phyloP scores from a whole-genome alignment of 1,139 yeast genomes.

The Torulaspora globosa region DNA sequence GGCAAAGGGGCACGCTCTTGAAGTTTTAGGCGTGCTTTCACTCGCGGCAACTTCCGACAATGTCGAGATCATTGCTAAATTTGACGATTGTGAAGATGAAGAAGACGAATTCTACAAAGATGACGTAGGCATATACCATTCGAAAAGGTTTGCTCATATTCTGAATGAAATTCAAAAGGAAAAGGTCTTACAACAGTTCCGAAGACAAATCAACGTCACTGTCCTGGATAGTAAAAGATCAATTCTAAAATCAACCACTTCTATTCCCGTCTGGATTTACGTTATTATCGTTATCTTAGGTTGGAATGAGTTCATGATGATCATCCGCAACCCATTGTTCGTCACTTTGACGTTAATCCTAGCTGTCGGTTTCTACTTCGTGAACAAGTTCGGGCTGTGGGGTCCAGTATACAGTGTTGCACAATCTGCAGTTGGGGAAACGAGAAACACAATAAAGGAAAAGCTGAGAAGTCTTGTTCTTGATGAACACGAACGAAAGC shows the following conservation, averaged over 20 bases:
- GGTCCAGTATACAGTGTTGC: conserved; percentile 67
- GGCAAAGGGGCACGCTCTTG: conserved; percentile 56
- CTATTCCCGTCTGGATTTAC: conserved; percentile 81
- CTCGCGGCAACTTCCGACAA: conserved; percentile 53
- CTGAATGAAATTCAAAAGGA: conserved; percentile 56
- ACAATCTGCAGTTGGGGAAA: conserved; percentile 55
- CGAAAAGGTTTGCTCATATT: conserved; percentile 51
- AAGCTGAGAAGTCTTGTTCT: conserved; percentile 43
- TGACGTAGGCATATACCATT: conserved; percentile 36
- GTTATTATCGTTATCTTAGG: conserved; percentile 71
- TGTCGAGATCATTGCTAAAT: conserved; percentile 54
- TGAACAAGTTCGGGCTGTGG: conserved; percentile 68
- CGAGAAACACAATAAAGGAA: conserved; percentile 52
- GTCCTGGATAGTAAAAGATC: conserved; percentile 84
- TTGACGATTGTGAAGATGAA: conserved; percentile 40
- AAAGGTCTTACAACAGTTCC: conserved; percentile 56
- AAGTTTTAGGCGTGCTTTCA: conserved; percentile 56
- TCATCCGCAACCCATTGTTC: conserved; percentile 75
- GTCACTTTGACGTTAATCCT: conserved; percentile 54
- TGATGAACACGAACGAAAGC: conserved; percentile 29
- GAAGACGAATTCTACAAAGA: conserved; percentile 43
- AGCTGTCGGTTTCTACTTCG: conserved; percentile 60
- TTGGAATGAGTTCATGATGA: conserved; percentile 93
- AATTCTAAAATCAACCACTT: conserved; percentile 62
- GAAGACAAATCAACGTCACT: conserved; percentile 72